A percentile compares a stretch with the other conserved stretches of the same genome.
These are phyloP conservation scores for Cyberlindnera samutprakarnensis DNA, from an alignment of 805 yeast genomes.

Conservation along the genomic window DNA sequence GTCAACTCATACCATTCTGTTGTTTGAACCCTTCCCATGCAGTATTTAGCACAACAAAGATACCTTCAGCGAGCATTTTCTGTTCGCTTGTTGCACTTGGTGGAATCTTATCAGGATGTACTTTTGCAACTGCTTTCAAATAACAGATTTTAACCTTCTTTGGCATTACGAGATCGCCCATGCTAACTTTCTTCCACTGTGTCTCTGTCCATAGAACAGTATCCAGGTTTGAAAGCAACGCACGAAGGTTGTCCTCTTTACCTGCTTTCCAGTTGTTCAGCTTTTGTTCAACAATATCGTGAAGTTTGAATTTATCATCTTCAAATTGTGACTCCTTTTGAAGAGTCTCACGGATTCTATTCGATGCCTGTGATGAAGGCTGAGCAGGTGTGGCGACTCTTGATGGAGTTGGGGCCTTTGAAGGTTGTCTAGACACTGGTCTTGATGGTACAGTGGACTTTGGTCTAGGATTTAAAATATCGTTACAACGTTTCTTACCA, in stretches of 20 bases:
- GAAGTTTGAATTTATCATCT: slow-evolving; percentile 48
- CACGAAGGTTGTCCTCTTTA: slow-evolving; percentile 75
- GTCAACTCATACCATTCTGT: slow-evolving; percentile 40
- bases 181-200: slow-evolving; percentile 58
- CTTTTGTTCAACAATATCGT: slow-evolving; percentile 52
- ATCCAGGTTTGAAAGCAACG: slow-evolving; percentile 63
- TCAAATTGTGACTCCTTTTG: slow-evolving; percentile 40
- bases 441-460: slow-evolving; percentile 16
- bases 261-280: slow-evolving; percentile 62
- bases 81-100: slow-evolving; percentile 53
- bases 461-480: slow-evolving; percentile 50
- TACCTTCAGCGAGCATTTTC: slow-evolving; percentile 79
- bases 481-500: slow-evolving; percentile 73
- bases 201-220: slow-evolving; percentile 58
- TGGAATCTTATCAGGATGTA: slow-evolving; percentile 81
- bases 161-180: slow-evolving; percentile 77
- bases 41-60: slow-evolving; percentile 73
- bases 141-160: slow-evolving; percentile 83
- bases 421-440: slow-evolving; percentile 3
- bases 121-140: slow-evolving; percentile 84
- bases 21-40: slow-evolving; percentile 85
- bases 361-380: slow-evolving; percentile 35
- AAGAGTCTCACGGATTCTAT: slow-evolving; percentile 42
- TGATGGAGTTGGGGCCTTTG: slow-evolving; percentile 5
- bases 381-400: slow-evolving; percentile 13